Evolutionary conservation across 2,329 filamentous ascomycete species (phyloP), one percentile per base, ranked within the genome.

Genomic region (Aspergillus niger): DNA sequence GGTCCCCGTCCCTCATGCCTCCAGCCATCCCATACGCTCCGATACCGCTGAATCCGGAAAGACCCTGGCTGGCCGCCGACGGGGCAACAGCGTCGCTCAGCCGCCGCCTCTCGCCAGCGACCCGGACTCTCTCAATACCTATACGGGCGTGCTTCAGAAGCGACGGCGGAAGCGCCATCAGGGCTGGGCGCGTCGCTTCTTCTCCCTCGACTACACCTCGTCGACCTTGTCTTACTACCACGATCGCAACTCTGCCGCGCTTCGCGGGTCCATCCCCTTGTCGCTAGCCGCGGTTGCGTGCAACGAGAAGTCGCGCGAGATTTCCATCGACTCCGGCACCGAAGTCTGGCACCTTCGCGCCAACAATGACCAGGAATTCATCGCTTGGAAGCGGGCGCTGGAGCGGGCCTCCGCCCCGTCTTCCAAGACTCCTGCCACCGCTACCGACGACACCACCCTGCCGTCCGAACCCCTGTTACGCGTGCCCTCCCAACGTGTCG

Each of bases 181-280:
- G 76, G 94, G 94, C 47, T 96, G 92, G 76, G 95, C 95, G 5
- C 86, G 91, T 59, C 87, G 95, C 39, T 99, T 95, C 82, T 99
- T 99, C 78, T 97, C 94, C 0, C 83, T 99, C 57, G 95, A 99
- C 75, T 98, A 93, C 73, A 92, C 90, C 3, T 93, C 94, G 0
- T 96, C 91, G 63, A 98, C 95, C 0, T 81, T 99, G 32, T 98
- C 95, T 0, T 99, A 99, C 79, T 99, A 97, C 74, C 91, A 96
- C 73, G 95, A 94, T 74, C 89, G 92, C 49, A 94, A 96, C 72
- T 97, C 94, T 5, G 96, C 94, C 5, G 92, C 94, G 1, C 82
- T 99, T 47, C 87, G 95, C 61, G 95, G 95, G 17, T 92, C 95
- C 7, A 95, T 99, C 55, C 95, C 95, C 0, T 83, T 99, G 8